Evolutionary conservation across 2,329 filamentous ascomycete genomes (phyloP).

Genomic region (Domatiomyces globalis): DNA sequence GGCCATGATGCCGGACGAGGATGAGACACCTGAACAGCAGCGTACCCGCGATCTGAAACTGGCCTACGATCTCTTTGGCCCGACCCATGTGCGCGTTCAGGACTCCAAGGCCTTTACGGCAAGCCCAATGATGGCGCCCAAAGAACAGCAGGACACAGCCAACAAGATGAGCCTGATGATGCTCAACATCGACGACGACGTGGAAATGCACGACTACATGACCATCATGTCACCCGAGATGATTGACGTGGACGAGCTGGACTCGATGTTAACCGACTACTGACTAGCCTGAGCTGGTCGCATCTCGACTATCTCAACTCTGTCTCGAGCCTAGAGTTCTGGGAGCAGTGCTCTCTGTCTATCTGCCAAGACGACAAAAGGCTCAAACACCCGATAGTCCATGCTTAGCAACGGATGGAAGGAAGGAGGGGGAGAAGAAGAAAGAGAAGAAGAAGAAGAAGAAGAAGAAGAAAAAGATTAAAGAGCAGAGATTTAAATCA

Average conservation of each 20-base stretch:
- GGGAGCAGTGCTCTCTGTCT: not conserved
- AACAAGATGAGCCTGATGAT: conserved; percentile 28
- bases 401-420: not conserved
- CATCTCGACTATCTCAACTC: not conserved
- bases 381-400: not conserved
- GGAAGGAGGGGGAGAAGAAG: not conserved
- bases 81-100: conserved; percentile 37
- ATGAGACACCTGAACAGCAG: conserved; percentile 26
- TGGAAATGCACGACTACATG: conserved; percentile 39
- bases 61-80: conserved; percentile 30
- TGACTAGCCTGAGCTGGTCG: conserved; percentile 24
- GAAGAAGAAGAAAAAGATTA: too few relatives aligned
- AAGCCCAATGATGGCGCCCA: conserved; percentile 21
- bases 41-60: conserved; percentile 27
- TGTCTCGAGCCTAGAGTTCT: not conserved
- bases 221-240: conserved; percentile 63
- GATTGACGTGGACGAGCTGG: conserved; percentile 84
- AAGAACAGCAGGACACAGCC: conserved; percentile 7
- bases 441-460: too few relatives aligned
- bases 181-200: conserved; percentile 30
- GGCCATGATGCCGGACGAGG: conserved; percentile 22
- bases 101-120: conserved; percentile 23
- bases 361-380: not conserved
- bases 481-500: not conserved
- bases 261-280: conserved; percentile 67